phyloP scores from a whole-genome alignment of 345 rosid species.

The Citrus inodora region DNA sequence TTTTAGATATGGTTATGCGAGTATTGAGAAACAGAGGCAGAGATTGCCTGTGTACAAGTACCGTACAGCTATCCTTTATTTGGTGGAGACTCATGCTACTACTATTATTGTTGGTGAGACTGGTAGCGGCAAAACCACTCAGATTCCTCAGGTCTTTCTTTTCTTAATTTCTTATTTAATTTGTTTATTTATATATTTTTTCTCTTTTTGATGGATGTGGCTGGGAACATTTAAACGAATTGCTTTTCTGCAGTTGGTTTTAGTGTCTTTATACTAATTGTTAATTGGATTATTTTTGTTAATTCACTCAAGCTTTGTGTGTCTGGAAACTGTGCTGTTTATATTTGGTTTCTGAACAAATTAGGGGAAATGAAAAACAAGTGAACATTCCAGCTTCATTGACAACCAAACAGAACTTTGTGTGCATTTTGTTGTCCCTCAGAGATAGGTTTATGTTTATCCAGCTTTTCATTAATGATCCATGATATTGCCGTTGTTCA shows the following conservation, averaged over 20 bases:
- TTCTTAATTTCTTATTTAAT: neutral
- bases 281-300: neutral
- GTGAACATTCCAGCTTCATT: neutral
- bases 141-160: slow-evolving; percentile 78
- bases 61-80: slow-evolving; percentile 69
- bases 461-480: neutral
- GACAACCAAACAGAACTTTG: neutral
- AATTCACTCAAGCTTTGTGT: neutral
- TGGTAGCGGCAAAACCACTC: slow-evolving; percentile 98
- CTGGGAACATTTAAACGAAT: neutral
- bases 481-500: neutral
- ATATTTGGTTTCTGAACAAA: neutral
- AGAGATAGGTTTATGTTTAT: neutral
- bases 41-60: slow-evolving; percentile 87
- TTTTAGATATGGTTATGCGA: slow-evolving; percentile 57
- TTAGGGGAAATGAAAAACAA: slow-evolving; percentile 9
- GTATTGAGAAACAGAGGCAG: slow-evolving; percentile 84
- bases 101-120: slow-evolving; percentile 94
- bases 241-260: neutral
- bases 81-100: slow-evolving; percentile 91
- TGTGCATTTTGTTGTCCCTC: neutral
- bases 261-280: neutral
- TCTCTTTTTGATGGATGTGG: neutral
- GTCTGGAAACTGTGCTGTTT: neutral
- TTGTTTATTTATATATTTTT: neutral